Evolutionary conservation across 495 filamentous ascomycete genomes (phyloP).

Genomic region (Bombardia bombarda): DNA sequence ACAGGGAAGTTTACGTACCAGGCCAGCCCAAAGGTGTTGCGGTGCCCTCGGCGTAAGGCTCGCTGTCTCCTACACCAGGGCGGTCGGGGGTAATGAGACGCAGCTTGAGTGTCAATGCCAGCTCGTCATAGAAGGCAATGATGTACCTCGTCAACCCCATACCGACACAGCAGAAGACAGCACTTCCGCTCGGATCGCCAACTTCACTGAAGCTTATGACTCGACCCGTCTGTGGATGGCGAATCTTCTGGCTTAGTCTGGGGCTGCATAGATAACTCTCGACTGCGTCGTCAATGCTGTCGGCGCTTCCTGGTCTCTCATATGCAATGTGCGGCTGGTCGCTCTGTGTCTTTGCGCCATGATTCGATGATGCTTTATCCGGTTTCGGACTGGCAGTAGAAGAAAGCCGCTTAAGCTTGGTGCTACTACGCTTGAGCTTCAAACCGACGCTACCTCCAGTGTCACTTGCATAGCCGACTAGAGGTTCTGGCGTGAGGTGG

Average conservation of each 20-base stretch:
- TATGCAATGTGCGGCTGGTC: constrained; percentile 34
- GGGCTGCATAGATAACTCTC: constrained; percentile 77
- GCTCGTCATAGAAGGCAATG: constrained; percentile 94
- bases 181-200: constrained; percentile 83
- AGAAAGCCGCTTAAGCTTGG: constrained; percentile 40
- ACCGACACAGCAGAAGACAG: constrained; percentile 92
- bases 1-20: constrained; percentile 48
- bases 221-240: constrained; percentile 75
- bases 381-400: constrained; percentile 31
- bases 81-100: constrained; percentile 90
- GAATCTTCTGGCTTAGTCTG: constrained; percentile 77
- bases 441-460: constrained; percentile 31
- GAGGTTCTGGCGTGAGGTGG: constrained; percentile 32
- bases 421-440: constrained; percentile 38
- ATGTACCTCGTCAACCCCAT: constrained; percentile 97
- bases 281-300: constrained; percentile 84
- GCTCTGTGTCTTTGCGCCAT: constrained; percentile 17
- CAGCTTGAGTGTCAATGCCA: constrained; percentile 81
- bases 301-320: constrained; percentile 63
- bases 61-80: constrained; percentile 89
- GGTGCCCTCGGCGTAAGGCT: constrained; percentile 67
- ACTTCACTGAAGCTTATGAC: constrained; percentile 96
- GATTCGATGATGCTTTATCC: constrained; percentile 18
- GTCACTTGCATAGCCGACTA: constrained; percentile 28
- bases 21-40: constrained; percentile 91